Percentiles rank a stretch among this genome's conserved stretches.
These are phyloP conservation scores for Typha latifolia DNA, from an alignment of 176 grass and related monocot genomes.

Conservation along the genomic window DNA sequence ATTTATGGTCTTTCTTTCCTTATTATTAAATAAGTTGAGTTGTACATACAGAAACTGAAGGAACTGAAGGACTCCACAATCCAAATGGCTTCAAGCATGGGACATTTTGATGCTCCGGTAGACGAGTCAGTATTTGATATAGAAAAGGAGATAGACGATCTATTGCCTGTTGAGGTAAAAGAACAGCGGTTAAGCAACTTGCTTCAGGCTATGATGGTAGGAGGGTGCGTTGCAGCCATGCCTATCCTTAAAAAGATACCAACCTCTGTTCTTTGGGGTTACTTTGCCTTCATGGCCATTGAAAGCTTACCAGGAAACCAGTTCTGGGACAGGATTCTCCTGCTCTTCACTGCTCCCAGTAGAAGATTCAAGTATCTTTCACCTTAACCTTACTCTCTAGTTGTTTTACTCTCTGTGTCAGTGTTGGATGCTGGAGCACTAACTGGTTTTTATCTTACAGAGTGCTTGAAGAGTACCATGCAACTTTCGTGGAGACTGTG, in stretches of 20 bases:
- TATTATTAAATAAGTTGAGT: neutral
- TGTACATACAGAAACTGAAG: constrained; percentile 46
- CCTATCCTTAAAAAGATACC: constrained; percentile 89
- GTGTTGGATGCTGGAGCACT: neutral
- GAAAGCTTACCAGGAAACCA: constrained; percentile 96
- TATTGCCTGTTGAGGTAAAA: constrained; percentile 93
- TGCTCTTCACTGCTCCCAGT: constrained; percentile 88
- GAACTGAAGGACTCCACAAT: constrained; percentile 87
- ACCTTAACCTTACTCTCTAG: neutral
- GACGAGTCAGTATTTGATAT: constrained; percentile 83
- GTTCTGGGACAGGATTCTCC: constrained; percentile 94
- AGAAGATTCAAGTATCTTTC: constrained; percentile 88
- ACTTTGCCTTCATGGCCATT: constrained; percentile 99
- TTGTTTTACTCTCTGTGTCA: neutral
- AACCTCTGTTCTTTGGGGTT: constrained; percentile 95
- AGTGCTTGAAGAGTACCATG: constrained; percentile 90
- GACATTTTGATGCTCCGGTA: constrained; percentile 77
- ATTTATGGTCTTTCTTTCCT: no score
- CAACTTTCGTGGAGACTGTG: constrained; percentile 88
- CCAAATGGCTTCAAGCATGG: constrained; percentile 77
- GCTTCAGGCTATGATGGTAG: constrained; percentile 71
- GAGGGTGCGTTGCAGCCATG: constrained; percentile 75
- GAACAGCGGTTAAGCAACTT: constrained; percentile 93
- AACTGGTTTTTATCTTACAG: constrained; percentile 34
- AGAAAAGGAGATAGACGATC: constrained; percentile 91